Base-by-base conservation (phyloP, 2,329 filamentous ascomycete genomes). In the Penicillium sp. region DNA sequence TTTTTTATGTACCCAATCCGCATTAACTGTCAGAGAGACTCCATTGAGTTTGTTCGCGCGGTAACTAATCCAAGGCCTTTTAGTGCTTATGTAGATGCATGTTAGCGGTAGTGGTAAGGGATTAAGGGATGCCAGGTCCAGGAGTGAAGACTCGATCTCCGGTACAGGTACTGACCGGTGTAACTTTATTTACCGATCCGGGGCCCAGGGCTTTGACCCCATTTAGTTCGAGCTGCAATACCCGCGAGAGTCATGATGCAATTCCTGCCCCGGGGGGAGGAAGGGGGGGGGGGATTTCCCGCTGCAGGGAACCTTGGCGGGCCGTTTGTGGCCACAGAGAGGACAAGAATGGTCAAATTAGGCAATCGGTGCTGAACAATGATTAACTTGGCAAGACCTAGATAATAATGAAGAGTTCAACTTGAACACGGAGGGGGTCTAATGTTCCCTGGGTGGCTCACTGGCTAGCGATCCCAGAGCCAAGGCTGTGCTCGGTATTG, bases 401-500 rank as follows among this genome's bases (percentile, higher is more conserved):
- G 7, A 10, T 27, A 27, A 44, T 44, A 31, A n/a, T 54, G 39
- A 49, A 44, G 37, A 52, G 41, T 44, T 27, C 22, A n/a, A 31
- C 37, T 43, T 27, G 41, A 40, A 47, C 53, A 19, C 13, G 31
- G 54, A 55, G 50, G 35, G 46, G 46, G 22, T 7, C 19, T 35
- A 35, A 19, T n/a, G 46, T 33, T 27, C 24, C 27, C 19, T 18
- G 16, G 27, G 16, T 10, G 5, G 6, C 27, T 33, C 31, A 31
- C 31, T 31, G 31, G 6, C 31, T 31, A 31, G 7, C 31, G 31
- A 6, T 39, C 6, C 24, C 14, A 35, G n/a, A 22, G 27, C 27
- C 37, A 40, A 47, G 39, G 31, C 49, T 53, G 24, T 44, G 53
- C 54, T 58, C 55, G 58, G 58, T 58, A 58, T 39, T 46, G 13